Evolutionary conservation across 345 rosid genomes (phyloP), one percentile per base, ranked within the genome.

Genomic region (Eutrema yunnanense): DNA sequence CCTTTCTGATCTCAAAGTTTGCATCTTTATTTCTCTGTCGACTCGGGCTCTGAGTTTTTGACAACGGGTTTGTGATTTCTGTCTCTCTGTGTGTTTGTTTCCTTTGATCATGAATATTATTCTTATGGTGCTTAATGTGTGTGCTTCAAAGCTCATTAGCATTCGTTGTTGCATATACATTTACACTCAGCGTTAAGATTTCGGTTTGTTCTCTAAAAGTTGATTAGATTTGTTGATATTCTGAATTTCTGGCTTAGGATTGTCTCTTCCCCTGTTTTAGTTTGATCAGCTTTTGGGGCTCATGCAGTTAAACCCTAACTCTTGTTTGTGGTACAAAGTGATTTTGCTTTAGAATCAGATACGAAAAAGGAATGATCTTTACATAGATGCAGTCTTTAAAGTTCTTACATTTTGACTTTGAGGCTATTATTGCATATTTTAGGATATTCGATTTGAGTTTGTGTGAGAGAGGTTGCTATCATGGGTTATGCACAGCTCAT

Each of bases 401-500:
- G 62, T 16, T 38, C 6, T 58, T 29, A 38, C 30, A 5, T 32
- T 32, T 32, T 22, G 26, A 36, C 32, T 54, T 58, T 19, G n/a
- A 57, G 62, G 30, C 30, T 57, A 37, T 36, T 36, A 9, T 36
- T 57, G 30, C 4, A 37, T 57, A 27, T 49, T 49, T 8, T 9
- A 19, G 63, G 32, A 58, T 38, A 44, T 33, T 58, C 61, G n/a
- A 14, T 56, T 10, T 14, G 43, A 56, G 62, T 57, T 57, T 36
- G 43, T 36, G 46, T 58, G 63, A 34, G 42, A 19, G 62, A 57
- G 46, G 44, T 57, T 37, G 46, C 14, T 59, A 38, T 13, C 41
- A 59, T 59, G 47, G 16, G 33, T 59, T 59, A 59, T 38, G 64
- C 47, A 59, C 64, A 59, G 33, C 64, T 59, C 11, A 47, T 59